Evolutionary conservation across 2,329 filamentous ascomycete genomes (phyloP), one percentile per base, ranked within the genome.

Genomic region (Venturia carpophila): DNA sequence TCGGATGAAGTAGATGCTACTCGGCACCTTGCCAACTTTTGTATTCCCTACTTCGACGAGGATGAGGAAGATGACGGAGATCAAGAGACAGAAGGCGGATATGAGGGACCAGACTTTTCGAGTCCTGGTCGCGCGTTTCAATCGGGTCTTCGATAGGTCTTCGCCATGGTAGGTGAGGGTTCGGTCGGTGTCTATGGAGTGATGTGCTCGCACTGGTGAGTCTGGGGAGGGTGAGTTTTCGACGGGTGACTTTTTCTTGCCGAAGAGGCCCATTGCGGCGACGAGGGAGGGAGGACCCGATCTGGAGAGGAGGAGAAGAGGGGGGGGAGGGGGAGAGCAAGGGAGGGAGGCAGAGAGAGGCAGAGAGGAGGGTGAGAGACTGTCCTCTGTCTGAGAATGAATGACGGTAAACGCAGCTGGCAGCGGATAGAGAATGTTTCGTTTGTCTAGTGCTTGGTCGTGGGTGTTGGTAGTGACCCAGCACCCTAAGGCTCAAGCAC

Each of bases 11-110:
- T 89, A 96, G 70, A 90, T 90, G 66, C 85, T 78, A 67, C 83
- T 45, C 9, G 2, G 37, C 7, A 89, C 82, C 19, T 80, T 72
- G 66, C 81, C 82, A 70, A 85, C 79, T 70, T 80, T 82, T 64
- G 87, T 87, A 76, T 90, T 92, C 69, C 90, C 92, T 69, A 95
- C 84, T 70, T 91, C 82, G 71, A 91, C 89, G 69, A 96, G 83
- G 67, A 96, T 84, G 47, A 95, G 80, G 74, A 96, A 95, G 68
- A 93, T 80, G 68, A 90, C 82, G 47, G 89, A 83, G 67, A 94
- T 73, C 67, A 92, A 79, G 74, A 94, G 93, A 71, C 88, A 83
- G 68, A 89, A 77, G 41, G 84, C 27, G 17, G 64, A 56, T 19
- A 66, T 52, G 55, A 65, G 52, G 10, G 64, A 30, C 47, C 47